These are phyloP conservation scores for Aurantiochytrium sp. DNA, from an alignment of 108 stramenopile species.

Conservation along the genomic window DNA sequence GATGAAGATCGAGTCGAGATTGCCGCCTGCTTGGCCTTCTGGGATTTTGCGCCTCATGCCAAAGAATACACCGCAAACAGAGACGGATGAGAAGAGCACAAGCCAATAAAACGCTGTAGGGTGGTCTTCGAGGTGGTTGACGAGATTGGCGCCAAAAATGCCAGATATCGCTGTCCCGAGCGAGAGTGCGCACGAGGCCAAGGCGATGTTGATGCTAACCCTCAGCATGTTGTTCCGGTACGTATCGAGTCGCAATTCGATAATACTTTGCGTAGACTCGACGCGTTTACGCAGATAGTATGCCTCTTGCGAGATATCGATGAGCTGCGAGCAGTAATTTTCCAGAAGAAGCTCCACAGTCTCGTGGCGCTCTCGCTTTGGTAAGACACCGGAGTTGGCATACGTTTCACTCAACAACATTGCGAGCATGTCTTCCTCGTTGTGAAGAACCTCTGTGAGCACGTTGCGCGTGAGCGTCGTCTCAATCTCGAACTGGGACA, in stretches of 20 bases:
- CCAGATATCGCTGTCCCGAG: not conserved
- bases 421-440: slow-evolving; percentile 3
- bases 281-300: slow-evolving; percentile 12
- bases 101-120: slow-evolving; percentile 16
- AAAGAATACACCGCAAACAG: not conserved
- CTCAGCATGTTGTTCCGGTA: slow-evolving; percentile 1
- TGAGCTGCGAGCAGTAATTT: slow-evolving; percentile 9
- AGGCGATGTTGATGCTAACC: not conserved
- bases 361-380: not conserved
- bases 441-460: slow-evolving; percentile 5
- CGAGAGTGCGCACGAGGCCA: not conserved
- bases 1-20: not conserved
- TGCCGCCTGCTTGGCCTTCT: not conserved
- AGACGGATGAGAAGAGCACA: not conserved
- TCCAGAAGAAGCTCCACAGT: not conserved
- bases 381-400: not conserved
- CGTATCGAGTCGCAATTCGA: not conserved
- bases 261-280: slow-evolving; percentile 5
- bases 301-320: not conserved
- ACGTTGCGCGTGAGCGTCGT: not conserved
- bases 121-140: not conserved
- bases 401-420: not conserved
- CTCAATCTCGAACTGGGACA: slow-evolving; percentile 1
- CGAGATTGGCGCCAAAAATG: not conserved
- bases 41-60: not conserved